phyloP scores from a whole-genome alignment of 495 filamentous ascomycete genomes.

The Tuber brumale region DNA sequence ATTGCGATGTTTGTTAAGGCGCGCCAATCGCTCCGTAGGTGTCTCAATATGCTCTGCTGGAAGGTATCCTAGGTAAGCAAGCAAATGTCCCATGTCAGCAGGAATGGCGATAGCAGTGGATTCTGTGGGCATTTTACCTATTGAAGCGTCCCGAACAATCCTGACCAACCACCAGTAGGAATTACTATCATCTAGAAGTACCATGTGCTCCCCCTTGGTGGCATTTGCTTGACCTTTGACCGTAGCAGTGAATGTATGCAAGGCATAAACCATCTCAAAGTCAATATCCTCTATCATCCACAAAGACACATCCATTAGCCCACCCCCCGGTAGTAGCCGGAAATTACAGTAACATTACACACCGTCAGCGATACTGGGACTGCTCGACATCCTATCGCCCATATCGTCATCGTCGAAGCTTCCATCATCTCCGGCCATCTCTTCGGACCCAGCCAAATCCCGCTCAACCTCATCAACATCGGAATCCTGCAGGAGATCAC shows the following conservation, averaged over 20 bases:
- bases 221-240: conserved; percentile 98
- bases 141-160: conserved; percentile 93
- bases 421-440: conserved; percentile 64
- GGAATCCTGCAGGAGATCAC: conserved; percentile 49
- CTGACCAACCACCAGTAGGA: conserved; percentile 99
- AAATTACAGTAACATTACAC: conserved; percentile 57
- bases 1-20: conserved; percentile 96
- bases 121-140: conserved; percentile 54
- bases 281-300: conserved; percentile 85
- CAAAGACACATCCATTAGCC: conserved; percentile 65
- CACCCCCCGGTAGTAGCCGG: conserved; percentile 60
- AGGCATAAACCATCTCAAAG: conserved; percentile 97
- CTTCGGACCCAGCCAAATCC: conserved; percentile 43
- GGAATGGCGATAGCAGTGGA: background rate
- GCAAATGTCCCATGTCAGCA: conserved; percentile 10
- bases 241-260: conserved; percentile 95
- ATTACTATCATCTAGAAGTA: conserved; percentile 98
- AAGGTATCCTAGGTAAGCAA: conserved; percentile 63
- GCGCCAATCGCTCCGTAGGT: conserved; percentile 84
- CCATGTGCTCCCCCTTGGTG: conserved; percentile 97
- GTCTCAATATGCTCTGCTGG: conserved; percentile 99
- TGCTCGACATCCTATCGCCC: conserved; percentile 96
- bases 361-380: conserved; percentile 98
- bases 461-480: conserved; percentile 46
- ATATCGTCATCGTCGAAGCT: conserved; percentile 70